phyloP scores from a whole-genome alignment of 1,139 yeast species.

The Saccharomycopsis hybrid region DNA sequence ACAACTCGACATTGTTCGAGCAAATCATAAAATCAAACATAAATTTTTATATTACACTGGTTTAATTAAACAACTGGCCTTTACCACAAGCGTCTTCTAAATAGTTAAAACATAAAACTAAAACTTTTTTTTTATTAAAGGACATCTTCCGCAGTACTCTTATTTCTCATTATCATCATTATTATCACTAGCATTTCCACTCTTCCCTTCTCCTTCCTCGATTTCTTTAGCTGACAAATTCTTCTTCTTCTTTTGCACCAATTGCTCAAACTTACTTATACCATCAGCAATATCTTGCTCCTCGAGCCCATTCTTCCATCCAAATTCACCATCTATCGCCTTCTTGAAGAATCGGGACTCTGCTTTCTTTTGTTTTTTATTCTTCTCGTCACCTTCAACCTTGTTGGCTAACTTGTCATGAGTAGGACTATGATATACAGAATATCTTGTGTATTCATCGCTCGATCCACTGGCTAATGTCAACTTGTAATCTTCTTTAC shows the following conservation, averaged over 20 bases:
- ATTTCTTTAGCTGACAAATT: no score
- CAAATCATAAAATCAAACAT: no score
- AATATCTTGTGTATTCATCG: slow-evolving; percentile 67
- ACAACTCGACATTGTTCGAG: no score
- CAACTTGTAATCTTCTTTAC: slow-evolving; percentile 72
- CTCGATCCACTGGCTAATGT: slow-evolving; percentile 77
- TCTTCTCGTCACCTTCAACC: neutral
- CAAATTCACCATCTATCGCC: slow-evolving; percentile 31
- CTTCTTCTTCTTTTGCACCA: neutral
- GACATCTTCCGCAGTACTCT: no score
- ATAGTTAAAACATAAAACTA: no score
- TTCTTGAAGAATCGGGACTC: slow-evolving; percentile 15
- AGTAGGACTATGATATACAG: slow-evolving; percentile 32
- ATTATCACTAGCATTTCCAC: no score
- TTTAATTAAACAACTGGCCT: no score
- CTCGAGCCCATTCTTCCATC: slow-evolving; percentile 29
- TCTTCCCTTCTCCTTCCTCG: no score
- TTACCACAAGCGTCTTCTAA: no score
- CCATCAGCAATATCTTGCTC: slow-evolving; percentile 19
- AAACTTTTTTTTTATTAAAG: no score
- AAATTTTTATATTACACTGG: no score
- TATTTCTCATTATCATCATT: no score
- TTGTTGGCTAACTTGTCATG: slow-evolving; percentile 14
- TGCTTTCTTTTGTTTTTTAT: neutral
- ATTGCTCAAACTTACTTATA: slow-evolving; percentile 2